Conservation (phyloP, 371 early-diverging fungal species). For the Lichtheimia ramosa region DNA sequence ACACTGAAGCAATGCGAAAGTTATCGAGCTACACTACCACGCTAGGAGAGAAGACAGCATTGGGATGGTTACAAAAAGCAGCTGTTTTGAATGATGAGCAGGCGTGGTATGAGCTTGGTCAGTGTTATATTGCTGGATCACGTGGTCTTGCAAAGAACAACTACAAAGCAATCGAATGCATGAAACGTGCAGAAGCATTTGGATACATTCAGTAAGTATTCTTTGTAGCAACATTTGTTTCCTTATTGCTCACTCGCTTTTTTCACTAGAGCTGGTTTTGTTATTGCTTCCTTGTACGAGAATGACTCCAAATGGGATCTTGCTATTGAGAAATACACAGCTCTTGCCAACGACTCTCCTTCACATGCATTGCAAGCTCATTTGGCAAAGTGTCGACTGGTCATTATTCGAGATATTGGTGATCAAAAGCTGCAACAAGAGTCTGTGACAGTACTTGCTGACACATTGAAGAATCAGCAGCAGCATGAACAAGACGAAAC, state of each 20-base stretch:
- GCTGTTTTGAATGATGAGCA: slow-evolving; percentile 4
- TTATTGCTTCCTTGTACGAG: slow-evolving; percentile 18
- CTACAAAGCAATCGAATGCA: slow-evolving; percentile 22
- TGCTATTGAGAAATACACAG: slow-evolving; percentile 14
- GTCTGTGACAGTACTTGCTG: slow-evolving; percentile 10
- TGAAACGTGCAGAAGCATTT: slow-evolving; percentile 21
- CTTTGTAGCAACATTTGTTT: not conserved
- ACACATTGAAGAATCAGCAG: slow-evolving; percentile 8
- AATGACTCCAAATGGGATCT: slow-evolving; percentile 5
- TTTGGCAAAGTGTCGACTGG: slow-evolving; percentile 8
- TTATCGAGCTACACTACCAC: not conserved
- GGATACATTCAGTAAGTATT: slow-evolving; percentile 25
- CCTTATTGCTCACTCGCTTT: not conserved
- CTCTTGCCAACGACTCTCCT: slow-evolving; percentile 2
- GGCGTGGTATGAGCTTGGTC: slow-evolving; percentile 11
- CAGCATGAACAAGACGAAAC: not conserved
- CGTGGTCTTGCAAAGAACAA: slow-evolving; percentile 9
- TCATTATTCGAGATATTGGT: slow-evolving; percentile 12
- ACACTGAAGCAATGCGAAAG: slow-evolving; percentile 9
- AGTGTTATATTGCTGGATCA: slow-evolving; percentile 9
- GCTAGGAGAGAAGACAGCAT: slow-evolving; percentile 9
- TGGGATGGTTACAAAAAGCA: slow-evolving; percentile 12
- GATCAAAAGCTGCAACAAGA: not conserved
- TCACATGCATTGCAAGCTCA: slow-evolving; percentile 19
- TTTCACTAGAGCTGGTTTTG: slow-evolving; percentile 19